Conservation (phyloP, 2,329 filamentous ascomycete species). For the Scedosporium minutisporum region DNA sequence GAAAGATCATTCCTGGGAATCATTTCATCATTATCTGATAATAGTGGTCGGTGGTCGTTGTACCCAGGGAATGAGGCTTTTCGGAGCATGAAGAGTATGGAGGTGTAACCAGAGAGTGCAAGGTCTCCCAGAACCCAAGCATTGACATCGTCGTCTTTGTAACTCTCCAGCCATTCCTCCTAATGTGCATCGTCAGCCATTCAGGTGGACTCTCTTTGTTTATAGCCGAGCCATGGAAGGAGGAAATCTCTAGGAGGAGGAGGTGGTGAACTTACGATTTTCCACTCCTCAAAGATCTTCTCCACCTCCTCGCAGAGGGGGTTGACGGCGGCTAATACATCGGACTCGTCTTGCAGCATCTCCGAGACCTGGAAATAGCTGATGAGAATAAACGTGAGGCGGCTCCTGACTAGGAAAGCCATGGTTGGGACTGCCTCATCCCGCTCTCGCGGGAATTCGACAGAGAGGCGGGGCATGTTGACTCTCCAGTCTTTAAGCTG, state of each 20-base stretch:
- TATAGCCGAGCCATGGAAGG: no score
- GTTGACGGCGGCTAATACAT: no score
- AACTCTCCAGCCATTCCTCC: slow-evolving; percentile 2
- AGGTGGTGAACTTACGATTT: no score
- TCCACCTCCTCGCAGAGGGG: no score
- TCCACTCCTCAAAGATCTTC: no score
- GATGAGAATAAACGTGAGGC: slow-evolving; percentile 3
- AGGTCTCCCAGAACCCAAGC: slow-evolving; percentile 1
- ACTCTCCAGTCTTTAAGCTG: slow-evolving; percentile 1
- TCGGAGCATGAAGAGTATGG: slow-evolving; percentile 6
- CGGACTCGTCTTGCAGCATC: no score
- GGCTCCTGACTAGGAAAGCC: slow-evolving; percentile 1
- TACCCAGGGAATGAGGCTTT: not conserved
- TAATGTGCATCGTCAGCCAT: not conserved
- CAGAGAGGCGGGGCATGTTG: slow-evolving; percentile 2
- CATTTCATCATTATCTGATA: not conserved
- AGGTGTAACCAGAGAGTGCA: not conserved
- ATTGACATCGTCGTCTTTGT: not conserved
- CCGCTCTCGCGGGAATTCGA: not conserved
- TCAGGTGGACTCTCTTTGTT: no score
- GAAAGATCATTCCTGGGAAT: not conserved
- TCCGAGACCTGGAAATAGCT: not conserved
- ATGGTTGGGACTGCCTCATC: slow-evolving; percentile 3
- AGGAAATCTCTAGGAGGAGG: no score
- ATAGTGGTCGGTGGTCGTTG: not conserved